Percentiles rank a stretch among this genome's conserved stretches.
Evolutionary conservation across 768 basidiomycete genomes (phyloP).

Genomic region (Mycena filopes): DNA sequence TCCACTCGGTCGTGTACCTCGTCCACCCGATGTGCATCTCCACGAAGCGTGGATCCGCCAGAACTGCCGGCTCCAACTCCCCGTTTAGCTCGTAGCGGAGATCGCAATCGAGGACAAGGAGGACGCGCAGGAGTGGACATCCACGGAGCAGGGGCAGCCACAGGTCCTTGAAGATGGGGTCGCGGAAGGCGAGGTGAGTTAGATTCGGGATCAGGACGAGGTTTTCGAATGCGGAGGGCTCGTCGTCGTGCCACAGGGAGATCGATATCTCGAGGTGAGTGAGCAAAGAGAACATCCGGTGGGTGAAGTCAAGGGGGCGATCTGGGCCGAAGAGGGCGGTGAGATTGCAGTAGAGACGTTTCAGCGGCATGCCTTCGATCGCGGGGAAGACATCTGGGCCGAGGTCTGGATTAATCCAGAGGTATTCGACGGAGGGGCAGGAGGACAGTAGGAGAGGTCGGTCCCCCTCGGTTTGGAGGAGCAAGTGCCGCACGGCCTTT

Average conservation of each 20-base stretch:
- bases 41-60: no score
- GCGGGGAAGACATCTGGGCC: neutral
- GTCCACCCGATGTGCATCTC: no score
- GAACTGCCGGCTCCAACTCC: no score
- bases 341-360: neutral
- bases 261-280: constrained; percentile 1
- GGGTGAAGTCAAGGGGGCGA: neutral
- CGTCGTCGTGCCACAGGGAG: neutral
- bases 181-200: neutral
- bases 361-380: neutral
- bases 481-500: neutral
- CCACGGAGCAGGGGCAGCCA: neutral
- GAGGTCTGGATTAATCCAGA: neutral
- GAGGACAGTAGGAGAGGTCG: neutral
- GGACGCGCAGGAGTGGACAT: constrained; percentile 1
- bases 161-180: neutral
- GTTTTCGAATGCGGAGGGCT: neutral
- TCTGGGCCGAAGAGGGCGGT: neutral
- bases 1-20: no score
- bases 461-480: neutral
- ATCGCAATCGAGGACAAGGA: no score
- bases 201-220: constrained; percentile 5
- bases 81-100: no score
- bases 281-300: neutral
- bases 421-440: neutral